A percentile compares a stretch with the other conserved stretches of the same genome.
phyloP scores from a whole-genome alignment of 1,284 basidiomycete genomes.

The Apiotrichum montevideense region DNA sequence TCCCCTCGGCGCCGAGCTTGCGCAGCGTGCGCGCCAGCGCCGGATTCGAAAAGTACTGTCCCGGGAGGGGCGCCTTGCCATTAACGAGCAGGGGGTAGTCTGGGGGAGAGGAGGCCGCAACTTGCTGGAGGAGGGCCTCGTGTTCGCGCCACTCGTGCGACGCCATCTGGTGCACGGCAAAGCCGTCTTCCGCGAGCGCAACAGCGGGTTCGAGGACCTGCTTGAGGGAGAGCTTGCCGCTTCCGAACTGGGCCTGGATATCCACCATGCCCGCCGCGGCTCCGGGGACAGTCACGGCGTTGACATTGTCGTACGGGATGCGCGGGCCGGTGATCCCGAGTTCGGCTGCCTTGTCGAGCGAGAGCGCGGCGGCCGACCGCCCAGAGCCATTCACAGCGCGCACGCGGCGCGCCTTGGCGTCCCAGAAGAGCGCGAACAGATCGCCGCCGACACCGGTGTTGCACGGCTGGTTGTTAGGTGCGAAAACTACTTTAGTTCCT shows the following conservation, averaged over 20 bases:
- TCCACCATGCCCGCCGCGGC: constrained; percentile 86
- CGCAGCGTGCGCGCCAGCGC: constrained; percentile 76
- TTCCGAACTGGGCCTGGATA: constrained; percentile 71
- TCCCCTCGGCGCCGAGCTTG: constrained; percentile 68
- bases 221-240: constrained; percentile 62
- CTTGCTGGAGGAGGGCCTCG: constrained; percentile 5
- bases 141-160: constrained; percentile 9
- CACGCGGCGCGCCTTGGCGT: constrained; percentile 67
- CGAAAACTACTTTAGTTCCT: neutral
- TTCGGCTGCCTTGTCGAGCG: constrained; percentile 60
- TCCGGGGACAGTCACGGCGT: constrained; percentile 87
- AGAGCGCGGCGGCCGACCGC: constrained; percentile 68
- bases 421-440: constrained; percentile 82
- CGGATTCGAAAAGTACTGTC: constrained; percentile 50
- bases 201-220: constrained; percentile 77
- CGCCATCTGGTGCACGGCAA: constrained; percentile 53
- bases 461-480: constrained; percentile 7
- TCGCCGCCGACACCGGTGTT: constrained; percentile 55
- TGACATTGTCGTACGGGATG: constrained; percentile 66
- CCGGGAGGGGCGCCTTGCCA: constrained; percentile 19
- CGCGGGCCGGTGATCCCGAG: constrained; percentile 56
- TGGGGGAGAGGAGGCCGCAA: constrained; percentile 2
- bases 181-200: constrained; percentile 69
- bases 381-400: constrained; percentile 56
- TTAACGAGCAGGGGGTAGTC: constrained; percentile 22